Evolutionary conservation across 177 flowering plant species (phyloP).

Genomic region (Tripterygium wilfordii): DNA sequence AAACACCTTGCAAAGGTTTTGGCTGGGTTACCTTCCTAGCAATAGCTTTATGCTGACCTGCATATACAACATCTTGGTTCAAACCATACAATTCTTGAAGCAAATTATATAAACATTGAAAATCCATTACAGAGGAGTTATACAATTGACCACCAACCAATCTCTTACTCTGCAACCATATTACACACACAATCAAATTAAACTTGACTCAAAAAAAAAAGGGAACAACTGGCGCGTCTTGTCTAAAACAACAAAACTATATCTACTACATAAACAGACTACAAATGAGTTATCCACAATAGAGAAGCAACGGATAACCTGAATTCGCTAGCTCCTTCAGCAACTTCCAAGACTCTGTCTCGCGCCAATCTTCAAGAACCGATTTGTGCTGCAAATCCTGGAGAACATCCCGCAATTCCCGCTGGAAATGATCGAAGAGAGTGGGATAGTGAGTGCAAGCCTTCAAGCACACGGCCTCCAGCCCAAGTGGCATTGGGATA

Average conservation of each 20-base stretch:
- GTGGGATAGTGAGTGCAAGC: conserved; percentile 87
- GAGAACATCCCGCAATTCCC: conserved; percentile 74
- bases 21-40: conserved; percentile 46
- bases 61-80: conserved; percentile 11
- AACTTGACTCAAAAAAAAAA: no score
- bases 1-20: conserved; percentile 43
- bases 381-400: conserved; percentile 42
- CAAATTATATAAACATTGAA: no score
- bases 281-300: no score
- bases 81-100: not conserved
- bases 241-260: no score
- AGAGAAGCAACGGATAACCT: conserved; percentile 27
- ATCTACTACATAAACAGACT: no score
- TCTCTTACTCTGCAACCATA: no score
- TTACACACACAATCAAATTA: no score
- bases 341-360: conserved; percentile 75
- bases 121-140: no score
- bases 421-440: conserved; percentile 82
- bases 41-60: conserved; percentile 78
- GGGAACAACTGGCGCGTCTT: no score
- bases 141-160: no score
- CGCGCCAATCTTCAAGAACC: conserved; percentile 46
- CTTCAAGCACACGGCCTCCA: conserved; percentile 73
- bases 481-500: conserved; percentile 82
- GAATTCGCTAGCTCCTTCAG: conserved; percentile 74